Evolutionary conservation across 2,329 filamentous ascomycete species (phyloP), one percentile per base, ranked within the genome.

Genomic region (Cercospora zeae-maydis): DNA sequence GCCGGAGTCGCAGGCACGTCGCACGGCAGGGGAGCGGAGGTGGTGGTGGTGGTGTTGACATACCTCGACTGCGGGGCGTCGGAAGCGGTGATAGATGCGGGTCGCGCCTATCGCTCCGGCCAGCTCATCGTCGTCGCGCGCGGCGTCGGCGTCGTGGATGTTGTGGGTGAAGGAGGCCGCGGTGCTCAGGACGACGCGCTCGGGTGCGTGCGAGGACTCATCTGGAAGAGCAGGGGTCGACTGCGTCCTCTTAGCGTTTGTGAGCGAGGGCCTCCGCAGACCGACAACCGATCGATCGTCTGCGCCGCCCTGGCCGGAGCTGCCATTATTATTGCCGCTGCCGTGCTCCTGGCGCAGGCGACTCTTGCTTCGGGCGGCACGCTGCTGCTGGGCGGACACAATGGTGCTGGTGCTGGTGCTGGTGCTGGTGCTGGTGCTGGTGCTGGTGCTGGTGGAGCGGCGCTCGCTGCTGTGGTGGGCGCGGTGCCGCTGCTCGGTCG

Each of bases 101-200:
- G 69, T 53, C 24, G 70, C 66, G 34, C 72, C 72, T n/a, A 71
- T 70, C 4, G 70, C 71, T 64, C 70, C 67, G 65, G 71, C 68
- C 14, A 68, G 65, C 64, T 74, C 71, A 58, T 74, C 73, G 56
- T 71, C 69, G 59, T 53, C 56, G 30, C 37, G 61, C 27, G 47
- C 52, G 34, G 52, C 71, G 57, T 74, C 73, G 56, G 71, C 69
- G 59, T 53, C 52, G 42, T 10, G 10, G 13, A 37, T 11, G 45
- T 37, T 27, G 13, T 24, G 42, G 42, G 11, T 7, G 45, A 39
- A n/a, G 24, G 37, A 47, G 21, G 57, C 30, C n/a, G n/a, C 54
- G 9, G 34, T 42, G 24, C 54, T 13, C 34, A 30, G 36, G 10
- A 27, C 45, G 33, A 59, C 42, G 36, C 57, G 57, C 9, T 52